Evolutionary conservation across 2,329 filamentous ascomycete species (phyloP), one percentile per base, ranked within the genome.

Genomic region (Beauveria pseudobassiana): DNA sequence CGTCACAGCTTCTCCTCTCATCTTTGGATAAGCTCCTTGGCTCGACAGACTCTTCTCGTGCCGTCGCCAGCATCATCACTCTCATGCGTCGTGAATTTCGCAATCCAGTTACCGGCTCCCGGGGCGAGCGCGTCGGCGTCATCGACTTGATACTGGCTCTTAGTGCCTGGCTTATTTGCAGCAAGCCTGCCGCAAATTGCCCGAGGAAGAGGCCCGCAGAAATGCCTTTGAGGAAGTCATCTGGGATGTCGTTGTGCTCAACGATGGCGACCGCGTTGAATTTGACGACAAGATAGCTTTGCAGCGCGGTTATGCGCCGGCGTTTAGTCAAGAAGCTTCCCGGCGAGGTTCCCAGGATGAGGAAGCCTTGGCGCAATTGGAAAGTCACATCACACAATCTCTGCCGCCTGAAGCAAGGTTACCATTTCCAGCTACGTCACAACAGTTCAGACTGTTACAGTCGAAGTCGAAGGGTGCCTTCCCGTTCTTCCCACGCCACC

Each of bases 1-100:
- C 83, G 6, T 84, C 84, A 0, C 83, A 86, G 63, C 73, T 86
- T 38, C 72, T 86, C 0, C 74, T 88, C 9, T 80, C 80, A 3
- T 81, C 82, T 0, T 74, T 89, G 24, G 86, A 89, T 68, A 82
- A 85, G 64, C 81, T 88, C 45, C 82, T 88, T 30, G 86, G 86
- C 16, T 86, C 84, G 2, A 88, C 86, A n/a, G 86, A 89, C 69
- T 87, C 85, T 2, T 88, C 86, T 2, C 76, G 85, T 46, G 86
- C 86, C 12, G 86, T 88, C 63, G 84, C 85, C 2, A 86, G 84
- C 69, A 88, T 89, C 67, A 80, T 88, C 65, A 82, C 82, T 1
- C 74, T 88, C 38, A 81, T 88, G 52, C 80, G 84, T 34, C 79
- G 84, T 62, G 86, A 88, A 70, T 87, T 88, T 63, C 80, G 82